Base-by-base conservation (phyloP, 225 moss, liverwort and hornwort species). In the Physcomitrellopsis africana region DNA sequence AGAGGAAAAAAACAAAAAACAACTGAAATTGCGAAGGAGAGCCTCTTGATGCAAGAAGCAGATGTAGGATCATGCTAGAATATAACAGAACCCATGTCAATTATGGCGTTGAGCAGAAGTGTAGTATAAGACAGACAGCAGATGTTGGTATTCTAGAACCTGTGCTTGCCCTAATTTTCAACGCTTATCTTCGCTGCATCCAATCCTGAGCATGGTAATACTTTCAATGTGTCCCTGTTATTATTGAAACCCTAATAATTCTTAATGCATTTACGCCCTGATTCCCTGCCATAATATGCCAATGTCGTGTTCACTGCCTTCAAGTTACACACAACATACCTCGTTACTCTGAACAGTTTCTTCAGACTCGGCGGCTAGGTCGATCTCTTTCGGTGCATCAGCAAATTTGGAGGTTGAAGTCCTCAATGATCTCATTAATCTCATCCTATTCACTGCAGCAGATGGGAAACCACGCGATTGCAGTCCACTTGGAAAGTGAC, bases 281-380 rank as follows among this genome's bases (percentile, higher is more conserved):
- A 48, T 48, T 10, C 48, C 48, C 48, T 48, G 48, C 48, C 48
- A 1, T 1, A 14, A 48, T 1, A 1, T 48, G 48, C 11, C 10
- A 10, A 10, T 48, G 48, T 48, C 48, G 48, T 48, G 14, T 48
- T 77, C 82, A 87, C 87, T 16, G 87, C 87, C n/a, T 23, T 82
- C n/a, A n/a, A n/a, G n/a, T n/a, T n/a, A n/a, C 24, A 24, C 24
- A 24, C 1, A 24, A 24, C 24, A 24, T 1, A 24, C 87, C 57
- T 86, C 86, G 60, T 90, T 84, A 74, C 85, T 87, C 44, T 90
- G 87, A 0, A 87, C 87, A 42, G 87, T 90, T 60, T 90, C 90
- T 60, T 90, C 86, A 47, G 89, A 90, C 80, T 87, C 81, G 10
- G 82, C 62, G 1, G 87, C 89, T 43, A 85, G 78, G 65, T 87